Base-by-base conservation (phyloP, 345 rosid genomes). In the Sisymbrium irio region DNA sequence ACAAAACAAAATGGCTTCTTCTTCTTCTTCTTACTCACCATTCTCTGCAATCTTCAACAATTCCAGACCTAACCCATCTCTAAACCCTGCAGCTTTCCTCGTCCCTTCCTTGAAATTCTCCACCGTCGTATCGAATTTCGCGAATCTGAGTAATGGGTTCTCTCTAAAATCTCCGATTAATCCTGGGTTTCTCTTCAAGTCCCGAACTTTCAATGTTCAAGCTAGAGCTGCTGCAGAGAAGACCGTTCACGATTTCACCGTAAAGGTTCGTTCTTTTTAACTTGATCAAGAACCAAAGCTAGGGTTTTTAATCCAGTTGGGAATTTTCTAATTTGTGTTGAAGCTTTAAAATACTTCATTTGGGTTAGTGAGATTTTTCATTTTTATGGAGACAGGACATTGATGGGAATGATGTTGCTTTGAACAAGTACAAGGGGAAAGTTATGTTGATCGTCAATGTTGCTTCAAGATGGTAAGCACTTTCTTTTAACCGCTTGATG, bases 391-490 rank as follows among this genome's bases (percentile, higher is more conserved):
- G 71, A 72, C 82, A 95, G 99, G 99, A 95, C 80, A 88, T 92
- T 62, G 94, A 86, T 77, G 91, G 87, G 55, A 88, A 86, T 18
- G 91, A 95, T 77, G 93, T 89, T 64, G 59, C 96, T 74, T 86
- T 92, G 73, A 82, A 82, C 79, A 84, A 82, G 32, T 95, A 87
- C 58, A 95, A 92, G 83, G 97, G 97, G 54, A 92, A 90, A 76
- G 89, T 72, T 78, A 85, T 95, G 58, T 79, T 95, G 85, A 87
- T 95, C 13, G 97, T 92, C 45, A 95, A 95, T 68, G 99, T 95
- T 33, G 99, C 99, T 82, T 95, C 99, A 5, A 89, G 78, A 84
- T 95, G 99, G 97, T 90, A 83, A 56, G 35, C 62, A 51, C 33
- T 1, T 53, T 53, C 9, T 59, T 20, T 55, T 7, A 33, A n/a